phyloP scores from a whole-genome alignment of 805 yeast species.

The Kuraishia piskuri region DNA sequence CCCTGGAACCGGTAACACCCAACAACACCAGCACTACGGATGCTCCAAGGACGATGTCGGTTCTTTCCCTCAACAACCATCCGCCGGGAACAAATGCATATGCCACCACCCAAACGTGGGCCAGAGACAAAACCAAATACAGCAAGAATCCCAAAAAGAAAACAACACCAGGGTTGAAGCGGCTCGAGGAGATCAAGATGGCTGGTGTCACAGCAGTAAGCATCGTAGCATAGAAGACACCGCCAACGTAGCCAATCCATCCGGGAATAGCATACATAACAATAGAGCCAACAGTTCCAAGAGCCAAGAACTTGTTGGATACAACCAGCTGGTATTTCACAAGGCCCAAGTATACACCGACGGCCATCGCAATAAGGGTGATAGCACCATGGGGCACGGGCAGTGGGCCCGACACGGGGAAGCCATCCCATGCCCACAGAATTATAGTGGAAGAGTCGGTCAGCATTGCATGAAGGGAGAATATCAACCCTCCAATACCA shows the following conservation, averaged over 20 bases:
- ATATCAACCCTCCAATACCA: conserved; percentile 74
- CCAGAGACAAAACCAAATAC: conserved; percentile 52
- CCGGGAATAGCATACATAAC: conserved; percentile 44
- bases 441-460: conserved; percentile 81
- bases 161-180: conserved; percentile 45
- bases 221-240: conserved; percentile 52
- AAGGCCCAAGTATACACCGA: conserved; percentile 45
- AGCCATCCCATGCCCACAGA: conserved; percentile 97
- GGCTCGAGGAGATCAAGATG: conserved; percentile 48
- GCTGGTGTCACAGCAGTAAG: conserved; percentile 51
- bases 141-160: conserved; percentile 41
- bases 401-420: conserved; percentile 76
- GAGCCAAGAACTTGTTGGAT: neutral
- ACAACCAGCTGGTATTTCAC: neutral
- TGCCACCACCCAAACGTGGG: conserved; percentile 95
- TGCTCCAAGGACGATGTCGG: conserved; percentile 58
- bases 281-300: conserved; percentile 42
- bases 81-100: conserved; percentile 98
- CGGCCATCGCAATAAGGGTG: conserved; percentile 47
- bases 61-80: conserved; percentile 76
- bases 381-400: conserved; percentile 80
- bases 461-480: conserved; percentile 62
- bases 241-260: conserved; percentile 75
- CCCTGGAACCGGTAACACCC: conserved; percentile 38
- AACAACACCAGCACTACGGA: conserved; percentile 45